A percentile compares a stretch with the other conserved stretches of the same genome.
Conservation (phyloP, 148 eudicot species). For the Arbutus unedo region DNA sequence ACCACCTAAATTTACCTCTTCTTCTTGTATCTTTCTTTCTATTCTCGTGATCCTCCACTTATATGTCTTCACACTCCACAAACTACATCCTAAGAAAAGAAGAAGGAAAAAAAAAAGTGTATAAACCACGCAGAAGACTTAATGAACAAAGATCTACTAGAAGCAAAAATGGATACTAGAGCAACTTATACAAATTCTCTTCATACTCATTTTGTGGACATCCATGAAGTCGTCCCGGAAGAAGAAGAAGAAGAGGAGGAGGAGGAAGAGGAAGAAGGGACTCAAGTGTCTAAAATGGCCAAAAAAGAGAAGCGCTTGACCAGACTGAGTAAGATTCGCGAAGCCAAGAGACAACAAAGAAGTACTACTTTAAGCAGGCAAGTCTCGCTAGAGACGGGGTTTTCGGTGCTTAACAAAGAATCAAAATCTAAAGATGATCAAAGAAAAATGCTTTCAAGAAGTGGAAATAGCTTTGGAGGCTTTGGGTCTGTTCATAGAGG, state of each 20-base stretch:
- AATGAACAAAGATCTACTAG: not conserved
- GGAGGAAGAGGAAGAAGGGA: conserved; percentile 7
- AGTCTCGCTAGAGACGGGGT: conserved; percentile 92
- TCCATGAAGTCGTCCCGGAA: conserved; percentile 58
- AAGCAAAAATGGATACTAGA: conserved; percentile 26
- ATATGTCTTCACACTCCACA: not conserved
- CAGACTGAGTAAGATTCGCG: conserved; percentile 43
- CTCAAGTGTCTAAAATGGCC: conserved; percentile 10
- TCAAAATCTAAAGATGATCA: conserved; percentile 30
- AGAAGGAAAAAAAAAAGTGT: not conserved
- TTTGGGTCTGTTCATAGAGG: conserved; percentile 38
- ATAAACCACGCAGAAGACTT: not conserved
- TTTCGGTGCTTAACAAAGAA: conserved; percentile 60
- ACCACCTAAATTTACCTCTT: not conserved
- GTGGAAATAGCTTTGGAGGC: conserved; percentile 85
- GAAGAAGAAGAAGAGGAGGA: conserved; percentile 33
- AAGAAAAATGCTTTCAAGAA: conserved; percentile 44
- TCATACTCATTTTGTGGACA: conserved; percentile 48
- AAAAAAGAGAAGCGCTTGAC: conserved; percentile 21
- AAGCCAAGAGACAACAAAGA: conserved; percentile 28
- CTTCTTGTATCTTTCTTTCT: not conserved
- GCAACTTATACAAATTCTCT: conserved; percentile 28
- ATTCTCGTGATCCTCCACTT: conserved; percentile 21
- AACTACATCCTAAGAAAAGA: not conserved
- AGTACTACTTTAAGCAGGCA: conserved; percentile 59